phyloP scores from a whole-genome alignment of 495 filamentous ascomycete genomes.

The Aspergillus sparsus region DNA sequence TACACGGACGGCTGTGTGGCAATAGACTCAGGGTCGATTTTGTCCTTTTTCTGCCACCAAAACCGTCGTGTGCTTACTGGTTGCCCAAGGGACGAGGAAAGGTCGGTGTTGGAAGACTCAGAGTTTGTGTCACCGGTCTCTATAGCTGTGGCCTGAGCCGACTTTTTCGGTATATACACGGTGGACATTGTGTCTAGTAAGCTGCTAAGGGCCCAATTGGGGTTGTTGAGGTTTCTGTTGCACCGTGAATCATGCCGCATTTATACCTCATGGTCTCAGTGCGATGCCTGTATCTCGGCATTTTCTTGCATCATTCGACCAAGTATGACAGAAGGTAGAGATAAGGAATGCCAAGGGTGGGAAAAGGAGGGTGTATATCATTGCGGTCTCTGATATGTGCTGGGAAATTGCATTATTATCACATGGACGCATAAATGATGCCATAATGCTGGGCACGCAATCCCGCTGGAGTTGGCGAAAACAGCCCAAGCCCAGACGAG shows the following conservation, averaged over 20 bases:
- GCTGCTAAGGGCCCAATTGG: not conserved
- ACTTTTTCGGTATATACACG: constrained; percentile 12
- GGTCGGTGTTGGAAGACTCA: not conserved
- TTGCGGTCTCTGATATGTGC: not conserved
- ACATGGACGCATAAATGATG: constrained; percentile 13
- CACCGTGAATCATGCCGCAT: not conserved
- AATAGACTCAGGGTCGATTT: constrained; percentile 48
- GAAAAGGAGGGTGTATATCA: not conserved
- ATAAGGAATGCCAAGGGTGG: not conserved
- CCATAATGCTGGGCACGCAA: constrained; percentile 12
- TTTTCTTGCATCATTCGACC: constrained; percentile 13
- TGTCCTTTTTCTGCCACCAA: constrained; percentile 31
- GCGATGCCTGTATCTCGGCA: not conserved
- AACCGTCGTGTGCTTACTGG: constrained; percentile 24
- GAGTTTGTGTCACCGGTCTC: constrained; percentile 9
- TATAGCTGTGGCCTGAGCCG: not conserved
- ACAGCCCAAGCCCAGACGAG: too few species aligned
- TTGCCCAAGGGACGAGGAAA: constrained; percentile 21
- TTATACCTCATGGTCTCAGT: constrained; percentile 1
- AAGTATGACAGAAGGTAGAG: constrained; percentile 7
- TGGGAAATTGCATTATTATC: not conserved
- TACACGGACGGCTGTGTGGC: constrained; percentile 59
- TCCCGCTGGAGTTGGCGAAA: constrained; percentile 3
- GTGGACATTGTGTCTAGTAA: constrained; percentile 6
- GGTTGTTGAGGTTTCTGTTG: not conserved